phyloP scores from a whole-genome alignment of 345 rosid species.

The Aquilaria sinensis region DNA sequence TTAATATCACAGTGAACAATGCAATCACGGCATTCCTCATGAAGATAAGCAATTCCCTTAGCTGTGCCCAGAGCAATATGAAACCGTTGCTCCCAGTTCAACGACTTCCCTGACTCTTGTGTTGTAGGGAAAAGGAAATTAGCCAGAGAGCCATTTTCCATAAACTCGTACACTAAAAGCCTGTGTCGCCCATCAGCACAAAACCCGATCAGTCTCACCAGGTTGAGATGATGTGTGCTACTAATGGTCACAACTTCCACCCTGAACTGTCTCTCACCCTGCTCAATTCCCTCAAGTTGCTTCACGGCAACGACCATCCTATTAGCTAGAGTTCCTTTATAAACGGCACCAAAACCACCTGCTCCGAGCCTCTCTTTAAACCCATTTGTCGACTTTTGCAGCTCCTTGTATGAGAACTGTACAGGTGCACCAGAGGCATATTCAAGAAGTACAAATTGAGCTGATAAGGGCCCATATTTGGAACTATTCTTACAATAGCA shows the following conservation, averaged over 20 bases:
- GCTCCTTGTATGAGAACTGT: constrained; percentile 46
- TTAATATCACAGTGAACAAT: constrained; percentile 58
- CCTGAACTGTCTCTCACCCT: constrained; percentile 56
- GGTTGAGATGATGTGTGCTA: constrained; percentile 52
- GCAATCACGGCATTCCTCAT: constrained; percentile 53
- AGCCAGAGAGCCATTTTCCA: constrained; percentile 54
- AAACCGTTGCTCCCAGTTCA: constrained; percentile 53
- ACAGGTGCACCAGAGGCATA: constrained; percentile 56
- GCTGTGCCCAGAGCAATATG: constrained; percentile 55
- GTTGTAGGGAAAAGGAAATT: constrained; percentile 37
- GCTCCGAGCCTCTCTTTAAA: constrained; percentile 50
- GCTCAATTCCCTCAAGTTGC: constrained; percentile 51
- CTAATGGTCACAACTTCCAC: constrained; percentile 58
- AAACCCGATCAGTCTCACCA: constrained; percentile 49
- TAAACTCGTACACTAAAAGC: constrained; percentile 53
- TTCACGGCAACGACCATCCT: constrained; percentile 49
- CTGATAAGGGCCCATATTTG: constrained; percentile 29
- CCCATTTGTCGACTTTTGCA: constrained; percentile 39
- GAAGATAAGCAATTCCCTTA: constrained; percentile 59
- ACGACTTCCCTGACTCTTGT: constrained; percentile 20
- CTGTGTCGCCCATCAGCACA: constrained; percentile 50
- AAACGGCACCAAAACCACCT: constrained; percentile 73
- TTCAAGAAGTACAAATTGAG: constrained; percentile 41
- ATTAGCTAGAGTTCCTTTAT: constrained; percentile 42
- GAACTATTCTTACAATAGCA: constrained; percentile 37